Percentiles rank a stretch among this genome's conserved stretches.
phyloP scores from a whole-genome alignment of 495 filamentous ascomycete genomes.

The Neurospora sp. region DNA sequence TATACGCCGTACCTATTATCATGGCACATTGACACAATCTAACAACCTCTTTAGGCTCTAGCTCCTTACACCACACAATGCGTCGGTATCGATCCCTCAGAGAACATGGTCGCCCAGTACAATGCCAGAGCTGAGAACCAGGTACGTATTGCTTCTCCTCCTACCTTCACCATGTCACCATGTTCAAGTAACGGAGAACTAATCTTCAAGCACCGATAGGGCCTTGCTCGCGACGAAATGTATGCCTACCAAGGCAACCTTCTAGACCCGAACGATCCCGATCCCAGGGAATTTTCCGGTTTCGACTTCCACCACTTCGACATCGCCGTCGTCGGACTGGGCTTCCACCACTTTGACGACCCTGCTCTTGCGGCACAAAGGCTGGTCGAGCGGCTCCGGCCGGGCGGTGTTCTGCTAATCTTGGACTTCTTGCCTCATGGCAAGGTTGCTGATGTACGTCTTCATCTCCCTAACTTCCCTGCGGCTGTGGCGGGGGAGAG shows the following conservation, averaged over 20 bases:
- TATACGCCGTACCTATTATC: background rate
- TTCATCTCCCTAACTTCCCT: background rate
- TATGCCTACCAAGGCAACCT: constrained; percentile 52
- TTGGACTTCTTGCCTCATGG: constrained; percentile 51
- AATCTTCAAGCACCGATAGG: constrained; percentile 15
- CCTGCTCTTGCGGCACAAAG: constrained; percentile 44
- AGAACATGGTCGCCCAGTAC: constrained; percentile 54
- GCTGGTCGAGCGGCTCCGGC: constrained; percentile 48
- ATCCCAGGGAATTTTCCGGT: constrained; percentile 27
- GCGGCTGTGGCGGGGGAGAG: no score
- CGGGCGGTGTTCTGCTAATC: constrained; percentile 54
- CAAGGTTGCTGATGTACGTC: constrained; percentile 14
- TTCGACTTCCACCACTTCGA: constrained; percentile 52
- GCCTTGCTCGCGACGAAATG: constrained; percentile 39
- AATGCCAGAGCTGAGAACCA: constrained; percentile 39
- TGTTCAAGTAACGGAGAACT: background rate
- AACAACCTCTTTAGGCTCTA: constrained; percentile 33
- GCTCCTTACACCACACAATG: constrained; percentile 51
- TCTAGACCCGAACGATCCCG: constrained; percentile 27
- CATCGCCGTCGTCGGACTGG: constrained; percentile 53
- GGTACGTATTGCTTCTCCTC: constrained; percentile 14
- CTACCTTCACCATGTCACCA: background rate
- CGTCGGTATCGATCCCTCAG: constrained; percentile 56
- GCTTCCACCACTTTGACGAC: constrained; percentile 64
- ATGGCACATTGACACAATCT: background rate